These are phyloP conservation scores for Cladosporium sphaerospermum DNA, from an alignment of 2,329 filamentous ascomycete species.

Conservation along the genomic window DNA sequence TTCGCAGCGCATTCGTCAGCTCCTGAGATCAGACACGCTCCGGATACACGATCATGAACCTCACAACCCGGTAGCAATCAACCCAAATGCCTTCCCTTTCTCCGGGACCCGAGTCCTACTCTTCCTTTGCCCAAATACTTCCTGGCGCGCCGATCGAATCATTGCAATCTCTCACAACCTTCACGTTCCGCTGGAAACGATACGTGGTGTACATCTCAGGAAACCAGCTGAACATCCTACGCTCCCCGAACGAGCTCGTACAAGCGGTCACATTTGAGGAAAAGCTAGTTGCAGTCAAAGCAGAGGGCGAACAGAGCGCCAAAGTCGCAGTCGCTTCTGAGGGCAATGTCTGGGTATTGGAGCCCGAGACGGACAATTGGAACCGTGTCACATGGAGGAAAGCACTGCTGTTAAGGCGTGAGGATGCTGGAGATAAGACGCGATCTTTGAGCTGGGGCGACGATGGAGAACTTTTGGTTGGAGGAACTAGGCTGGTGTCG, in stretches of 20 bases:
- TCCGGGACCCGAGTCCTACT: constrained; percentile 16
- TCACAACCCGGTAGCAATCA: constrained; percentile 1
- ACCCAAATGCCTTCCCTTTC: constrained; percentile 27
- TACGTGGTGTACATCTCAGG: constrained; percentile 85
- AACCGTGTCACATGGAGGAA: constrained; percentile 67
- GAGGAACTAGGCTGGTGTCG: constrained; percentile 57
- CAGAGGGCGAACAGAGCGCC: constrained; percentile 69
- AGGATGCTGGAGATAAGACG: constrained; percentile 42
- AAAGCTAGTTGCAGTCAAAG: constrained; percentile 66
- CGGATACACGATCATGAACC: neutral
- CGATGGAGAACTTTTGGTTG: constrained; percentile 76
- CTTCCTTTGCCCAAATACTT: constrained; percentile 48
- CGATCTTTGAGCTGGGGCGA: constrained; percentile 78
- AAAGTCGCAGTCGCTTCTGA: constrained; percentile 75
- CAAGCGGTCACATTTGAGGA: constrained; percentile 64
- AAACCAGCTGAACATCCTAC: constrained; percentile 77
- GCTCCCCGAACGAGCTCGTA: constrained; percentile 64
- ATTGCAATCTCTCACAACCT: constrained; percentile 70
- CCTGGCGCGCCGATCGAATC: constrained; percentile 72
- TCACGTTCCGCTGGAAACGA: constrained; percentile 64
- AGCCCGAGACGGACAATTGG: constrained; percentile 65
- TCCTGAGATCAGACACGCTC: too few species aligned
- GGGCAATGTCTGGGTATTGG: constrained; percentile 66
- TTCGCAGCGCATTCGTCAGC: too few species aligned
- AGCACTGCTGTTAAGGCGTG: constrained; percentile 52